phyloP scores from a whole-genome alignment of 345 rosid genomes.

The Dimocarpus longan region DNA sequence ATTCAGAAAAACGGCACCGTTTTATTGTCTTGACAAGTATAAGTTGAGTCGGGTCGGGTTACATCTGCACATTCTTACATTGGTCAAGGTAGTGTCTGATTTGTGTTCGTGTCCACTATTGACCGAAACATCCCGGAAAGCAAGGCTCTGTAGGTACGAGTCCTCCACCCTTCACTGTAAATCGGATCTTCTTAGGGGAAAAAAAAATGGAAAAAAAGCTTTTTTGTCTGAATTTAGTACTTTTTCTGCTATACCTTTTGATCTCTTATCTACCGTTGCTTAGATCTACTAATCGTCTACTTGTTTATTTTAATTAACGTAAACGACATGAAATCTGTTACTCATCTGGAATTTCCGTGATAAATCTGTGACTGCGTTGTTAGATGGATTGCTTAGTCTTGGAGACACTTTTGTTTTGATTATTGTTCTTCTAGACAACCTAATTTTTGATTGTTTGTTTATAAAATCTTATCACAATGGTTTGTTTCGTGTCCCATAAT shows the following conservation, averaged over 20 bases:
- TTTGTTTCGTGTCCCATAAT: neutral
- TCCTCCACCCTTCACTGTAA: neutral
- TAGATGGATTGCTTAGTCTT: neutral
- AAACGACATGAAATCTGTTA: neutral
- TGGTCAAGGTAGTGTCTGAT: neutral
- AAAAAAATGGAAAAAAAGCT: too few species aligned
- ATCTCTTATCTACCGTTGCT: neutral
- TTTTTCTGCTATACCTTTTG: neutral
- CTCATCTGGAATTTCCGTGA: neutral
- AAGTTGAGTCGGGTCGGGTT: neutral
- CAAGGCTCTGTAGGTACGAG: conserved; percentile 5
- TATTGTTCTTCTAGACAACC: neutral
- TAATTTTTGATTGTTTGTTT: neutral
- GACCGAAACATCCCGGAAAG: neutral
- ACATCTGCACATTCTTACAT: neutral
- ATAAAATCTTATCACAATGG: neutral
- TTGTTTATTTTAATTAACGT: neutral
- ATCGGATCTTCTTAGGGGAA: neutral
- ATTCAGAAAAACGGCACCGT: neutral
- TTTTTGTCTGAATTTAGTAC: neutral
- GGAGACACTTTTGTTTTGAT: neutral
- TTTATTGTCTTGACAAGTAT: neutral
- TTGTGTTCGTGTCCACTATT: neutral
- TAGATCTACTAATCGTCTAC: neutral
- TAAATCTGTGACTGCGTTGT: neutral